Base-by-base conservation (phyloP, 2,329 filamentous ascomycete genomes). In the Massarina eburnea region DNA sequence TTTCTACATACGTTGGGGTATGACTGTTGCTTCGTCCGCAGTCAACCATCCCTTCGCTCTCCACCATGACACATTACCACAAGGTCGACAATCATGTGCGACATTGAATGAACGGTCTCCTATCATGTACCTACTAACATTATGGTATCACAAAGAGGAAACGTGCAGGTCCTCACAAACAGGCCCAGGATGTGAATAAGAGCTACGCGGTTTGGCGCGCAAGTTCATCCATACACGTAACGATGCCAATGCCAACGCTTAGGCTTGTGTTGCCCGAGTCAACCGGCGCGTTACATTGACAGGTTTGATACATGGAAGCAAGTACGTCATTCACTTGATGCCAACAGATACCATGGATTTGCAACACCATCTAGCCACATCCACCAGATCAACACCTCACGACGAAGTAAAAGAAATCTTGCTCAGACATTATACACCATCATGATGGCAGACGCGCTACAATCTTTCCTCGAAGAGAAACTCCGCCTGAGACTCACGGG, bases 401-500 rank as follows among this genome's bases (percentile, higher is more conserved):
- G 10, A 26, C 10, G 10, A 6, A 26, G 24, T 26, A 6, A 26
- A n/a, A 26, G 24, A 26, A 6, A 6, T 26, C 24, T 26, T 10
- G 7, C 6, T 26, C 6, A 10, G 10, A 26, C 6, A 26, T 26
- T 10, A 26, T 26, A 10, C 24, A 26, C 10, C 24, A 26, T 26
- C 22, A 41, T 21, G 2, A 48, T 48, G 45, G 6, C 39, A 15
- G 32, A 48, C 6, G 15, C 32, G 15, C 39, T 41, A 19, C 46
- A 49, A 14, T 18, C 34, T 4, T 43, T 45, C 15, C 1, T 49
- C 15, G 39, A 49, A 2, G 39, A 49, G 21, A 34, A 39, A 27
- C 46, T 49, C 15, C 46, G 46, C 19, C 27, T 45, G 12, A 17
- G 20, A 8, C 43, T 49, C 2, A 49, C 42, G 19, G 46, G 39